Percentiles rank a stretch among this genome's conserved stretches.
Conservation (phyloP, 2,329 filamentous ascomycete genomes). For the Gnomoniopsis sp. region DNA sequence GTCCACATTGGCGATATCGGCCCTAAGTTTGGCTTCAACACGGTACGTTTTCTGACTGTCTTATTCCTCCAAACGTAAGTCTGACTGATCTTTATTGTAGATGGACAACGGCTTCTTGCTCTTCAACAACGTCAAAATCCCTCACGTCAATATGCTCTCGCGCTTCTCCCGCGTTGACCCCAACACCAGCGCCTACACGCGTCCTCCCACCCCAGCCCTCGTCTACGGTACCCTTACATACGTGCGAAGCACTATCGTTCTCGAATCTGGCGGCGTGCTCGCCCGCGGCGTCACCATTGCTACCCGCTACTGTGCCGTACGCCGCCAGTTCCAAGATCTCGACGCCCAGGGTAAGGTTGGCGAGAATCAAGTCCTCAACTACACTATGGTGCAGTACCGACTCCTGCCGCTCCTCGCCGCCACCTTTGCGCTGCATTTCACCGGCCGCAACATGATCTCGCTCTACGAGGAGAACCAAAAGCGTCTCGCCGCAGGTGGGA, state of each 20-base stretch:
- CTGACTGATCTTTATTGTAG: not conserved
- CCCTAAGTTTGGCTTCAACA: constrained; percentile 76
- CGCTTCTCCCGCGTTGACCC: constrained; percentile 69
- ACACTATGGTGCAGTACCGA: constrained; percentile 76
- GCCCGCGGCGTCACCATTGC: constrained; percentile 77
- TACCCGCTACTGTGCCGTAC: constrained; percentile 68
- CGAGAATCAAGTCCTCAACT: constrained; percentile 75
- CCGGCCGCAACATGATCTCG: constrained; percentile 71
- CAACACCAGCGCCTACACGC: constrained; percentile 64
- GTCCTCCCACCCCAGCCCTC: constrained; percentile 62
- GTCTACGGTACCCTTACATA: constrained; percentile 75
- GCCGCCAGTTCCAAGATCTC: constrained; percentile 74
- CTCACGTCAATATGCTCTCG: constrained; percentile 70
- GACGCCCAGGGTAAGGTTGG: constrained; percentile 52
- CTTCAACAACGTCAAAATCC: constrained; percentile 73
- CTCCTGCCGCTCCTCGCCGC: constrained; percentile 69
- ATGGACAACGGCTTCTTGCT: constrained; percentile 82
- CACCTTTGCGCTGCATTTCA: constrained; percentile 77
- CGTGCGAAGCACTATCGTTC: constrained; percentile 70
- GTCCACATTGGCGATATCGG: constrained; percentile 77
- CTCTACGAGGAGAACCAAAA: constrained; percentile 71
- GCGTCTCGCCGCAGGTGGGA: constrained; percentile 50
- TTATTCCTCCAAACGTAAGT: not conserved
- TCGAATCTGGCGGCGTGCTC: constrained; percentile 68
- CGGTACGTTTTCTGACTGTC: constrained; percentile 25